Evolutionary conservation across 2,329 filamentous ascomycete genomes (phyloP).

Genomic region (Gnomoniopsis smithogilvyi): DNA sequence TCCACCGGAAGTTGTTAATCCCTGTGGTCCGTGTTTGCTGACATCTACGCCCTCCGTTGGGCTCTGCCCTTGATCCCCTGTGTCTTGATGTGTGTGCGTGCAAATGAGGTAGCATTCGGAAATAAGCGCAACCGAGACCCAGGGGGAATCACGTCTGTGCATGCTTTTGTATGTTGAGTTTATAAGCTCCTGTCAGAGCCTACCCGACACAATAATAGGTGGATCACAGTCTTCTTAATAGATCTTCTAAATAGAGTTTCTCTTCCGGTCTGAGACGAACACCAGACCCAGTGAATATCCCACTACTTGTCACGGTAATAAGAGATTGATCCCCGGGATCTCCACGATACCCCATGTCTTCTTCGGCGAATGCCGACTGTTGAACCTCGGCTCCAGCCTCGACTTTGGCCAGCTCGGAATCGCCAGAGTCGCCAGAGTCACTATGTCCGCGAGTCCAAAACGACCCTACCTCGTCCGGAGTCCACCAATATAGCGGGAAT

Average conservation of each 20-base stretch:
- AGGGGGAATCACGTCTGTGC: not conserved
- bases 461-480: slow-evolving; percentile 35
- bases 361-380: not conserved
- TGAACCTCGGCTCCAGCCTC: not conserved
- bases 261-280: slow-evolving; percentile 9
- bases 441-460: slow-evolving; percentile 17
- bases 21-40: not conserved
- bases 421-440: not conserved
- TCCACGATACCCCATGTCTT: not conserved
- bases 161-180: not conserved
- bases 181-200: not conserved
- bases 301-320: slow-evolving; percentile 2
- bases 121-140: no score
- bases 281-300: not conserved
- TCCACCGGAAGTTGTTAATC: not conserved
- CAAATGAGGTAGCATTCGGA: no score
- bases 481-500: slow-evolving; percentile 72
- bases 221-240: slow-evolving; percentile 4
- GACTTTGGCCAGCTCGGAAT: not conserved
- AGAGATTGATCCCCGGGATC: not conserved
- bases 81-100: not conserved
- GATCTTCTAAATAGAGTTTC: slow-evolving; percentile 4
- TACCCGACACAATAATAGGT: not conserved
- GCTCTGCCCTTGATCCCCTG: no score
- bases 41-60: not conserved